Evolutionary conservation across 495 filamentous ascomycete species (phyloP).

Genomic region (Margaritispora aquatica): DNA sequence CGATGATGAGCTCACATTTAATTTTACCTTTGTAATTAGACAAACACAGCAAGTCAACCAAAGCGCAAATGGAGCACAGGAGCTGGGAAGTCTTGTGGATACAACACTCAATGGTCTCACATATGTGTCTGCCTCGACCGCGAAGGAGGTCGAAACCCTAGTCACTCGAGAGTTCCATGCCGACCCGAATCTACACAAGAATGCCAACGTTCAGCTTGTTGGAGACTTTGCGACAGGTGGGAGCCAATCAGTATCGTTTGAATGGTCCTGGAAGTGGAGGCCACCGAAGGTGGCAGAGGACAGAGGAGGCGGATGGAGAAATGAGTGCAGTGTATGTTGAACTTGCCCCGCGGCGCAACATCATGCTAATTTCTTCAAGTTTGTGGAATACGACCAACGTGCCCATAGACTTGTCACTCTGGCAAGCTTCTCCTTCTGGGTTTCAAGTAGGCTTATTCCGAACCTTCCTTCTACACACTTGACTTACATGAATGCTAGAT

Average conservation of each 20-base stretch:
- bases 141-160: constrained; percentile 84
- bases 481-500: constrained; percentile 12
- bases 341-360: constrained; percentile 17
- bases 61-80: constrained; percentile 43
- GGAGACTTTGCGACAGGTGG: constrained; percentile 82
- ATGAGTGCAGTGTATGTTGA: constrained; percentile 69
- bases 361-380: constrained; percentile 38
- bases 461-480: not conserved
- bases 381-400: constrained; percentile 92
- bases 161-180: constrained; percentile 94
- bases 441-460: constrained; percentile 55
- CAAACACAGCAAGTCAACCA: constrained; percentile 48
- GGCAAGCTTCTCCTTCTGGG: constrained; percentile 91
- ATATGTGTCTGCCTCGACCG: constrained; percentile 80
- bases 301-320: constrained; percentile 87
- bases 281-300: constrained; percentile 81
- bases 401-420: constrained; percentile 84
- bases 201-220: constrained; percentile 87
- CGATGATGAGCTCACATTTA: constrained; percentile 87
- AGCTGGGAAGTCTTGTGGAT: constrained; percentile 48
- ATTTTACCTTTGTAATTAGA: constrained; percentile 84
- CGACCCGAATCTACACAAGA: constrained; percentile 95
- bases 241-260: constrained; percentile 76
- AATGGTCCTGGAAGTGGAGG: constrained; percentile 96
- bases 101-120: constrained; percentile 85